These are phyloP conservation scores for Periglandula ipomoeae DNA, from an alignment of 2,329 filamentous ascomycete genomes.

Conservation along the genomic window DNA sequence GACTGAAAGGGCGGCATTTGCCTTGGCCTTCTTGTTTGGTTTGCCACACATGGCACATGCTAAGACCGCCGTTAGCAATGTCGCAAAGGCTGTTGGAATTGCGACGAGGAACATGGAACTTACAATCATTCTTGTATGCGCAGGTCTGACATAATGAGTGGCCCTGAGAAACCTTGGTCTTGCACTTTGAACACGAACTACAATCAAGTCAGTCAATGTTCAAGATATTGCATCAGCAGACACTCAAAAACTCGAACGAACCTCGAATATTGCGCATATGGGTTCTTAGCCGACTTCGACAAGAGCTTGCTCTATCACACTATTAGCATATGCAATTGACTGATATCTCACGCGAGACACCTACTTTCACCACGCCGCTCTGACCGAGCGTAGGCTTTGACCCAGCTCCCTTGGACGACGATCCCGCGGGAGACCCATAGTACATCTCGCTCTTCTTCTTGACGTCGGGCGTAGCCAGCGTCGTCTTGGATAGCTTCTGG, in stretches of 20 bases:
- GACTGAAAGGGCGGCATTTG: conserved; percentile 40
- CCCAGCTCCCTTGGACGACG: conserved; percentile 26
- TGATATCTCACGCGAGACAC: background rate
- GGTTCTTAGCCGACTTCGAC: conserved; percentile 56
- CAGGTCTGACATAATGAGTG: conserved; percentile 52
- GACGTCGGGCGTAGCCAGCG: conserved; percentile 52
- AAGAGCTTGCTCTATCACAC: conserved; percentile 50
- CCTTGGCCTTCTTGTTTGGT: conserved; percentile 39
- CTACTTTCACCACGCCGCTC: conserved; percentile 50
- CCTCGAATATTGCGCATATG: conserved; percentile 51
- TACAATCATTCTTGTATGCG: conserved; percentile 53
- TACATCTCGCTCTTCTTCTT: conserved; percentile 62
- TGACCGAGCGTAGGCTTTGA: conserved; percentile 46
- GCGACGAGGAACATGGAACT: too few species aligned
- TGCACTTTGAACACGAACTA: conserved; percentile 52
- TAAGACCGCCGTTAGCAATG: conserved; percentile 18
- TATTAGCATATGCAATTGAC: background rate
- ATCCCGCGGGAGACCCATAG: conserved; percentile 43
- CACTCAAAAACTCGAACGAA: too few species aligned
- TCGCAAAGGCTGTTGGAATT: too few species aligned
- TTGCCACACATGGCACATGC: conserved; percentile 58
- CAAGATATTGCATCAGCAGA: too few species aligned
- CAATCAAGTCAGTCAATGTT: background rate
- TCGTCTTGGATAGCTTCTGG: conserved; percentile 50
- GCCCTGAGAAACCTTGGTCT: conserved; percentile 53